Percentiles rank a stretch among this genome's conserved stretches.
phyloP scores from a whole-genome alignment of 2,329 filamentous ascomycete species.

The Cladosporium cucumerinum region DNA sequence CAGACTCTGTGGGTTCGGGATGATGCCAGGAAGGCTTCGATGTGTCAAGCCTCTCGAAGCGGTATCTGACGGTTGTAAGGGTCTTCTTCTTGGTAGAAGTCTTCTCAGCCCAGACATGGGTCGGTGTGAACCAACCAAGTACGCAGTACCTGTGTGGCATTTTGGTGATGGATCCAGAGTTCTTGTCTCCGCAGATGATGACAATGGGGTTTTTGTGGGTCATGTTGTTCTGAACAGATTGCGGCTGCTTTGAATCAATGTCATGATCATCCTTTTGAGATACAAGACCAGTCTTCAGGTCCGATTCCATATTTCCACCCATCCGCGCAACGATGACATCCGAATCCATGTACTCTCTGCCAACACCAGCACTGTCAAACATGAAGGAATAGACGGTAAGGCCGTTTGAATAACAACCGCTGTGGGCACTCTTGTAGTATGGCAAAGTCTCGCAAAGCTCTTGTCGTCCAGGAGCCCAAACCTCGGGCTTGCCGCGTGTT shows the following conservation, averaged over 20 bases:
- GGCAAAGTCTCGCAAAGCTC: slow-evolving; percentile 62
- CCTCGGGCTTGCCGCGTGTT: slow-evolving; percentile 42
- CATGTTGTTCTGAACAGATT: slow-evolving; percentile 48
- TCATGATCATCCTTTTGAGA: slow-evolving; percentile 48
- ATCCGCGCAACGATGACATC: slow-evolving; percentile 63
- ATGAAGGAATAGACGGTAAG: slow-evolving; percentile 56
- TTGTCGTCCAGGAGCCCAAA: slow-evolving; percentile 58
- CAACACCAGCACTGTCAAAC: slow-evolving; percentile 53
- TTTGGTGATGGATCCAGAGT: slow-evolving; percentile 47
- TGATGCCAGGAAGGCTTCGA: slow-evolving; percentile 51
- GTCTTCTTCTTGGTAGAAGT: slow-evolving; percentile 22
- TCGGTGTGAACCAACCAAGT: slow-evolving; percentile 66
- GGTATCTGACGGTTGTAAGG: slow-evolving; percentile 52
- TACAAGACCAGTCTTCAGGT: slow-evolving; percentile 46
- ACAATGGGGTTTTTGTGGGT: slow-evolving; percentile 51
- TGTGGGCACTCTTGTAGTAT: slow-evolving; percentile 61
- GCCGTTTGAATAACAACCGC: slow-evolving; percentile 53
- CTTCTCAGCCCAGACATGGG: slow-evolving; percentile 65
- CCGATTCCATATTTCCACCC: slow-evolving; percentile 52
- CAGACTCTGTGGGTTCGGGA: slow-evolving; percentile 13
- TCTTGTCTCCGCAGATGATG: slow-evolving; percentile 49
- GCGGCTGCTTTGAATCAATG: slow-evolving; percentile 36
- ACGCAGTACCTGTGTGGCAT: slow-evolving; percentile 62
- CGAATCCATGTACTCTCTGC: slow-evolving; percentile 56
- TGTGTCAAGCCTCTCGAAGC: slow-evolving; percentile 62